phyloP scores from a whole-genome alignment of 2,329 filamentous ascomycete genomes.

The Sporothrix phasma region DNA sequence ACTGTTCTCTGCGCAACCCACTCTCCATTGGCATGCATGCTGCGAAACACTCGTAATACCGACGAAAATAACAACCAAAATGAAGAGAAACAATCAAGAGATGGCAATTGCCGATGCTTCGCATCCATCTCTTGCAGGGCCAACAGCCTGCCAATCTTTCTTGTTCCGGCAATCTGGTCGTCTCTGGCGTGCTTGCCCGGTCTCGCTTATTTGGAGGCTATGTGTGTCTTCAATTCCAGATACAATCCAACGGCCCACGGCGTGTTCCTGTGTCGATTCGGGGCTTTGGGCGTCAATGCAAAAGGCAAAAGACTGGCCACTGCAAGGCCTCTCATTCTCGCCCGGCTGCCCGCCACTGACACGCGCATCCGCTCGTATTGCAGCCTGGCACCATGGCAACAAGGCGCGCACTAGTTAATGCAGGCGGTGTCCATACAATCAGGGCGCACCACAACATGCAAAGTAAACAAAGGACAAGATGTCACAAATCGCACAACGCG shows the following conservation, averaged over 20 bases:
- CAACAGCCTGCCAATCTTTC: neutral
- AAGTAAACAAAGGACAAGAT: neutral
- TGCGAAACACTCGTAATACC: neutral
- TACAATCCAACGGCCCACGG: neutral
- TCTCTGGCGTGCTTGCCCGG: neutral
- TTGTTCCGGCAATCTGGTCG: neutral
- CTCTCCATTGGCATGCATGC: neutral
- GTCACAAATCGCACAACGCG: neutral
- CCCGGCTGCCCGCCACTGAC: neutral
- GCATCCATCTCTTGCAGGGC: neutral
- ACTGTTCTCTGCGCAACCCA: neutral
- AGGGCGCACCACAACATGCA: neutral
- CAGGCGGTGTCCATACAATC: neutral
- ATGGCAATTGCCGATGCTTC: neutral
- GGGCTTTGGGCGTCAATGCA: neutral
- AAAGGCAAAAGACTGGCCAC: neutral
- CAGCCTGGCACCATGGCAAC: constrained; percentile 17
- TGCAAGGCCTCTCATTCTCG: constrained; percentile 4
- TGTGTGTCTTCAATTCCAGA: neutral
- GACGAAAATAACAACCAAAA: neutral
- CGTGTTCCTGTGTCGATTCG: neutral
- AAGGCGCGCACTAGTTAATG: constrained; percentile 2
- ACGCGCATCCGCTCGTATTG: constrained; percentile 1
- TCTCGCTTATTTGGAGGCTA: neutral
- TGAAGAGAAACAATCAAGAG: neutral